Base-by-base conservation (phyloP, 345 rosid genomes). In the Geranium rotundifolium region DNA sequence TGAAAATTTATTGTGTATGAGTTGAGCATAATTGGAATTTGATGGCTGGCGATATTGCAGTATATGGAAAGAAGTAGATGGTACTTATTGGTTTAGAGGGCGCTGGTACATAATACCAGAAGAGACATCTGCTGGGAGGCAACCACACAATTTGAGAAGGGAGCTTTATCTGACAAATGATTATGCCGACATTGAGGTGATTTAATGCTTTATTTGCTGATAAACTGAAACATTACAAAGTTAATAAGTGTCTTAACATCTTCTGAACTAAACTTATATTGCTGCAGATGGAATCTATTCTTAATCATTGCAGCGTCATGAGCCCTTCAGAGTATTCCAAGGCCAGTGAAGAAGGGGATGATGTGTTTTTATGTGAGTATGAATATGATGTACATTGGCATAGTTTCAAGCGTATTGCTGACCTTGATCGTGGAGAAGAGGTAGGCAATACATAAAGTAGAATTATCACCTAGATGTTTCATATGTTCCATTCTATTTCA, bases 311-410 rank as follows among this genome's bases (percentile, higher is more conserved):
- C 75, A 79, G 39, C 73, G 95, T 93, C 10, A 78, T 63, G 88
- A 82, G 52, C 68, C 99, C 95, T 18, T 74, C 75, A 71, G 95
- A 88, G 63, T 90, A 81, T 74, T 73, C 79, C 3, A 84, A 82
- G 76, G 93, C 90, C 57, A 79, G 63, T 34, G 66, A 87, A 57
- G 85, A 78, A 67, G 97, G 97, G 31, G 96, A 92, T 83, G 99
- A 90, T 77, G 69, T 92, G 59, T 92, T 84, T 64, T 71, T 90
- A 1, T 90, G 99, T 59, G 98, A 92, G 76, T 89, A 92, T 70
- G 97, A 90, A 56, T 92, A 92, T 69, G 97, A 92, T 75, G 74
- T 84, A 50, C 88, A 75, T 37, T 86, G 99, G 97, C 91, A 87
- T 74, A 83, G 79, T 69, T 92, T 87, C 75, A 90, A 92, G 80